phyloP scores from a whole-genome alignment of 192 early-diverging fungal species.

The Coemansia sp. region DNA sequence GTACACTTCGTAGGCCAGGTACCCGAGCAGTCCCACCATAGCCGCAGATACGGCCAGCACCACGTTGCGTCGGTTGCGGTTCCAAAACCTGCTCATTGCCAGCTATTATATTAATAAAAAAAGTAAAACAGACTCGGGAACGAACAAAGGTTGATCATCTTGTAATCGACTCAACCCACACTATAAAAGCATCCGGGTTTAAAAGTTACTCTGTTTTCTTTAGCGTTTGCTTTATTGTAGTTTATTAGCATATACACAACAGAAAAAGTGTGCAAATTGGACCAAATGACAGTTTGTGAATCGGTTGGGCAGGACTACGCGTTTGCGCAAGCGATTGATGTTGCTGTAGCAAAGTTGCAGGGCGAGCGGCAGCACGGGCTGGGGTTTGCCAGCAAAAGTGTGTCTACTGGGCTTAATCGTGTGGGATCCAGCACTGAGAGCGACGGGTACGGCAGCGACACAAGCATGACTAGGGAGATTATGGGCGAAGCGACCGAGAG shows the following conservation, averaged over 20 bases:
- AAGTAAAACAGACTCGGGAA: no score
- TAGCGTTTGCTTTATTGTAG: no score
- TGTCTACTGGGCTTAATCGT: background rate
- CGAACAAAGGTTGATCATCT: no score
- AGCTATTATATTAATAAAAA: background rate
- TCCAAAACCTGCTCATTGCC: conserved; percentile 28
- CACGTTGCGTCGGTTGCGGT: conserved; percentile 12
- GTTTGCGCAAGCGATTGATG: conserved; percentile 9
- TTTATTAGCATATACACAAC: no score
- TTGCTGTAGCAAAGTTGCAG: conserved; percentile 15
- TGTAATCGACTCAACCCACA: no score
- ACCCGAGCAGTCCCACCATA: conserved; percentile 12
- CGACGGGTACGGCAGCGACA: conserved; percentile 7
- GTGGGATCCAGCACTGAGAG: background rate
- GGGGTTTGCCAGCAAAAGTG: background rate
- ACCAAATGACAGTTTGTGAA: background rate
- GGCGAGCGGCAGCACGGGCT: conserved; percentile 2
- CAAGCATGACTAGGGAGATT: conserved; percentile 29
- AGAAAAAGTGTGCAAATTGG: no score
- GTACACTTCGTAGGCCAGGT: conserved; percentile 31
- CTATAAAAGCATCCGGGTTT: no score
- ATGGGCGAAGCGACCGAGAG: conserved; percentile 22
- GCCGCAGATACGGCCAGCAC: conserved; percentile 16
- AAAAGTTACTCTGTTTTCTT: no score
- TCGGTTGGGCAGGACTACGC: background rate